These are phyloP conservation scores for Perilla frutescens DNA, from an alignment of 257 asterid species.

Conservation along the genomic window DNA sequence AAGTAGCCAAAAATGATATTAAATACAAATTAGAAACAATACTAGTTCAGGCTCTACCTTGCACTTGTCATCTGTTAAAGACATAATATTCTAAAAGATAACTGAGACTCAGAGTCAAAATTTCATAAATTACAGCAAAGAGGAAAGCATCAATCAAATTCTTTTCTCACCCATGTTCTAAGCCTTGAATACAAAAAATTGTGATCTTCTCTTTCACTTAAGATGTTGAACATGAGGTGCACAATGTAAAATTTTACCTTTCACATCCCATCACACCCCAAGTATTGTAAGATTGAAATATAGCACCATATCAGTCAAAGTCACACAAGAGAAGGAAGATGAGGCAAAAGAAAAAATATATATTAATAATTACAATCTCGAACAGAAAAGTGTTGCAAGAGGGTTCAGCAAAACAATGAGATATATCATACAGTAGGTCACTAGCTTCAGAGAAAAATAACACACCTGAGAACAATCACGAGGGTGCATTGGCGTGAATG, in stretches of 20 bases:
- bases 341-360: constrained; percentile 1
- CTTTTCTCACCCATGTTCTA: neutral
- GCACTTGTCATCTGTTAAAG: neutral
- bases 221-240: constrained; percentile 13
- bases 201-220: constrained; percentile 2
- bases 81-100: neutral
- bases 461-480: constrained; percentile 96
- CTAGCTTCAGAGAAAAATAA: constrained; percentile 25
- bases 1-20: neutral
- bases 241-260: neutral
- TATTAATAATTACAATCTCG: neutral
- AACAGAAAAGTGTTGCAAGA: constrained; percentile 9
- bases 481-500: constrained; percentile 86
- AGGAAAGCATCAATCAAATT: neutral
- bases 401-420: neutral
- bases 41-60: constrained; percentile 5
- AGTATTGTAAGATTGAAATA: neutral
- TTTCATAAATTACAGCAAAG: neutral
- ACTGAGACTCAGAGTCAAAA: constrained; percentile 1
- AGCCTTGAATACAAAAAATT: neutral
- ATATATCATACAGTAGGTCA: constrained; percentile 17
- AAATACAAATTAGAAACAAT: neutral
- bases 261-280: neutral
- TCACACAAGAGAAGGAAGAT: constrained; percentile 9
- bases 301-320: constrained; percentile 14